A percentile compares a stretch with the other conserved stretches of the same genome.
Evolutionary conservation across 2,329 filamentous ascomycete species (phyloP).

Genomic region (Phymatotrichopsis omnivora): DNA sequence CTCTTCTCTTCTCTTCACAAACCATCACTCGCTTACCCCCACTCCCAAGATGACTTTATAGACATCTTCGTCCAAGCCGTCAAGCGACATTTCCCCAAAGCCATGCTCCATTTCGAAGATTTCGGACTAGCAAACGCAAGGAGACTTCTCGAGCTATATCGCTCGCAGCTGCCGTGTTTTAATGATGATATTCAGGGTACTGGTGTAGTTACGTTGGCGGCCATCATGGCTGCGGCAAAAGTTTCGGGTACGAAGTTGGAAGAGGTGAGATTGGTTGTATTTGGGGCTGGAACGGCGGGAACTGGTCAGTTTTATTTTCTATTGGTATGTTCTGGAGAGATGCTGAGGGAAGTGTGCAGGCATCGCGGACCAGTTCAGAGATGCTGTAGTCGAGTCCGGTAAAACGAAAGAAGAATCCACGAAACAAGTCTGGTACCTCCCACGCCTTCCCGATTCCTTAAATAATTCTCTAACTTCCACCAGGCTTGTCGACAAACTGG

Average conservation of each 20-base stretch:
- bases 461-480: background rate
- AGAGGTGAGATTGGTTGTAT: conserved; percentile 63
- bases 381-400: conserved; percentile 59
- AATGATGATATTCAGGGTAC: conserved; percentile 89
- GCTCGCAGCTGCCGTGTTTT: conserved; percentile 67
- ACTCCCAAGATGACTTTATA: conserved; percentile 53
- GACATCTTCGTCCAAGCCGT: conserved; percentile 61
- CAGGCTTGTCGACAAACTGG: conserved; percentile 73
- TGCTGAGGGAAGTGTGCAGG: conserved; percentile 49
- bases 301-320: conserved; percentile 10
- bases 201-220: conserved; percentile 75
- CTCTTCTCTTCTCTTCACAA: background rate
- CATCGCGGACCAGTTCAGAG: conserved; percentile 73
- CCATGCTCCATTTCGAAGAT: conserved; percentile 84
- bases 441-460: background rate
- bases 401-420: conserved; percentile 64
- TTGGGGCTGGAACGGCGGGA: conserved; percentile 64
- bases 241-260: conserved; percentile 55
- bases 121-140: conserved; percentile 70
- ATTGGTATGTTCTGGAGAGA: background rate
- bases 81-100: conserved; percentile 60
- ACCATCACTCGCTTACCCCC: conserved; percentile 4
- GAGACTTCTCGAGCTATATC: conserved; percentile 65
- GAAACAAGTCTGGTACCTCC: conserved; percentile 61
- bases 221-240: conserved; percentile 64